Evolutionary conservation across 805 yeast species (phyloP).

Genomic region (Metschnikowia matae): DNA sequence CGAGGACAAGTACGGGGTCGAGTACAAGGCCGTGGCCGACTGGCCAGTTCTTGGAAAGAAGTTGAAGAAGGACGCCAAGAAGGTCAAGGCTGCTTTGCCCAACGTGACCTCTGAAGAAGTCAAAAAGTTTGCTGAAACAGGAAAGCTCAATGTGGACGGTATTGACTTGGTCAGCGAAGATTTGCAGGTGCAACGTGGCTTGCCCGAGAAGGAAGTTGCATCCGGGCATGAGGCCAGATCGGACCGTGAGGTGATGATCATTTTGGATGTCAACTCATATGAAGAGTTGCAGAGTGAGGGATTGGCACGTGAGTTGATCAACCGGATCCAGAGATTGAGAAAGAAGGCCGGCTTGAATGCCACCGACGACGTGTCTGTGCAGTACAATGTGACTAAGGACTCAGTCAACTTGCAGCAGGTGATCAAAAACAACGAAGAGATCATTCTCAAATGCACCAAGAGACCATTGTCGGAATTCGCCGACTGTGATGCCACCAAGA

Average conservation of each 20-base stretch:
- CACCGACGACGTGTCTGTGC: conserved; percentile 90
- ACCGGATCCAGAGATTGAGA: conserved; percentile 95
- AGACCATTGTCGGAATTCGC: conserved; percentile 50
- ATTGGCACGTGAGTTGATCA: conserved; percentile 90
- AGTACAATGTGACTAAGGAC: conserved; percentile 64
- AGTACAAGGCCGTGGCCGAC: conserved; percentile 93
- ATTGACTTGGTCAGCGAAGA: conserved; percentile 85
- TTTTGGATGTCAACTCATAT: conserved; percentile 82
- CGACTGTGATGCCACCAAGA: conserved; percentile 33
- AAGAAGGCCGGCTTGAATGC: conserved; percentile 93
- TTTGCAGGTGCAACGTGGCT: conserved; percentile 82
- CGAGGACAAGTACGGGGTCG: conserved; percentile 87
- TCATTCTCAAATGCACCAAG: conserved; percentile 76
- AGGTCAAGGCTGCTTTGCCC: conserved; percentile 93
- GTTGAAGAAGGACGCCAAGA: conserved; percentile 87
- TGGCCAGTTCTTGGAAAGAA: conserved; percentile 99
- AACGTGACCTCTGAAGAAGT: conserved; percentile 76
- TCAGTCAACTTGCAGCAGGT: conserved; percentile 61
- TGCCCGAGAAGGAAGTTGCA: conserved; percentile 61
- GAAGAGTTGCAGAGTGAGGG: conserved; percentile 92
- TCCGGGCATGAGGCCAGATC: conserved; percentile 84
- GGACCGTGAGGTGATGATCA: conserved; percentile 83
- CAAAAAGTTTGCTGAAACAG: conserved; percentile 64
- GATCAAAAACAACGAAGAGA: conserved; percentile 58
- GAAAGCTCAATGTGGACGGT: conserved; percentile 82